Evolutionary conservation across 192 early-diverging fungal genomes (phyloP), one percentile per base, ranked within the genome.

Genomic region (Podila clonocystis): DNA sequence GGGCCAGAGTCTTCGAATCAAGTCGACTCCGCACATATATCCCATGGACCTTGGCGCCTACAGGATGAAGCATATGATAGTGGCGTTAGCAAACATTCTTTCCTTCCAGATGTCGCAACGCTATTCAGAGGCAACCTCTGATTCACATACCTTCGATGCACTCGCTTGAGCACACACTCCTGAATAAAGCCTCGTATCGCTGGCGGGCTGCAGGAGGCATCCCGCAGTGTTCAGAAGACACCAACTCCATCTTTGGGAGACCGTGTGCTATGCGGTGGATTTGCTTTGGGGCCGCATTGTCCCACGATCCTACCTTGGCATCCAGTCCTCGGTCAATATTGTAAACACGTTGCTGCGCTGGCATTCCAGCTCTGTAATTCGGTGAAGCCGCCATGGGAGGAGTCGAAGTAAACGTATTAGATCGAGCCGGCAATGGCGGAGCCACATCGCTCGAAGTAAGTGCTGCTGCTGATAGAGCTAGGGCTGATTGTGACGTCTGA

Each of bases 11-110:
- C 38, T 75, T 75, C 13, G 72, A 82, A 29, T 84, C 83, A 15
- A 84, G 65, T 22, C 83, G 63, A 50, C 83, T 84, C 28, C 69
- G 62, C 13, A 84, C 67, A 67, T 75, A 84, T 20, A 84, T 73
- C 9, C 66, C 77, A 67, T 84, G 67, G 13, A 84, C 77, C 36
- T 82, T 75, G 34, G 52, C 67, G 22, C 77, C 83, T 84, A 73
- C 17, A 0, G 11, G 19, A 31, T 61, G 26, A 28, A 61, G 0
- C 59, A 9, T 45, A 41, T 20, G 62, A 22, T 45, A 34, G 36
- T 45, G 13, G 15, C 11, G 0, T 45, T 45, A 45, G 13, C 41
- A 45, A 45, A 9, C 34, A 36, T 33, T 13, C 41, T 45, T 45
- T 41, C 38, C 41, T 15, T 15, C 15, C 41, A 45, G 41, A 45